Base-by-base conservation (phyloP, 1,139 yeast genomes). In the Yamadazyma atlantica region DNA sequence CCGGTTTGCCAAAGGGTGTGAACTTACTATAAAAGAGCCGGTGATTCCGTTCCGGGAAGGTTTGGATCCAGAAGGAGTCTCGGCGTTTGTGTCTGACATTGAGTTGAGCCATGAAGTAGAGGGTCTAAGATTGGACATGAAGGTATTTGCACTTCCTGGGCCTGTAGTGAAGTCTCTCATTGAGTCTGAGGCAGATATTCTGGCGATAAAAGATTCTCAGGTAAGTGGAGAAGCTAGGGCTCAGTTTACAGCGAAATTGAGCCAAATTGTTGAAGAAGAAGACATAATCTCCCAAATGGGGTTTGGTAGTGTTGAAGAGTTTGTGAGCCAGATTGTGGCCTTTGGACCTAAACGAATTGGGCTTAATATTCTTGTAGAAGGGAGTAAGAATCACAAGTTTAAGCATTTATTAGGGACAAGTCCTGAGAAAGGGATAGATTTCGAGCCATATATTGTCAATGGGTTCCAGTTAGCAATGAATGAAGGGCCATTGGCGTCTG, bases 21-120 rank as follows among this genome's bases (percentile, higher is more conserved):
- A 88, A 39, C 82, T 94, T 8, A 78, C 85, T 8, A 80, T 83
- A 26, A 90, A 96, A 27, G 87, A 87, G 51, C 98, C 98, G 0
- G 95, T 87, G 17, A 94, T 94, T 47, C 98, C 98, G 11, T 94
- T 85, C 55, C 69, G 96, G 47, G 99, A 94, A 61, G 87, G 97
- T 0, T 78, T 88, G 15, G 53, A 67, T 10, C 42, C 49, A 7
- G 49, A 45, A 8, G 50, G 45, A 3, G 44, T 43, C 5, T 50
- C 49, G 4, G 57, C 53, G 4, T 50, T 49, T 21, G 46, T 42
- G 4, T 49, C 45, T 1, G 51, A 50, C 13, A 50, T 42, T 1
- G 46, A 39, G 38, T 74, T 79, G 18, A 54, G 54, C 6, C 23
- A 34, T 17, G 47, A 45, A 32, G 55, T 71, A 18, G 65, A 63